These are phyloP conservation scores for Paramecium biaurelia DNA, from an alignment of 73 alveolate genomes.

Conservation along the genomic window DNA sequence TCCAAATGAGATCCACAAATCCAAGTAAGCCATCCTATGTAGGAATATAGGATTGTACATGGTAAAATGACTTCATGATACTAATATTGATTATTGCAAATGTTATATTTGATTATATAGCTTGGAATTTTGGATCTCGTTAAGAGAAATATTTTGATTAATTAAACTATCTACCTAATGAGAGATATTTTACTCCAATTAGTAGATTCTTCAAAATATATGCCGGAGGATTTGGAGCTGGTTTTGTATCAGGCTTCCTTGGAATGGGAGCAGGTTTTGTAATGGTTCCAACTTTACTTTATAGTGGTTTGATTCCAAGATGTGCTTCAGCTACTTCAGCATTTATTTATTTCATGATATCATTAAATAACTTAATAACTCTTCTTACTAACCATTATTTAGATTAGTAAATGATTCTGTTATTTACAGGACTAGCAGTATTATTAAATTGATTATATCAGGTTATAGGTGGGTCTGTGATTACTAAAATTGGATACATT, in stretches of 20 bases:
- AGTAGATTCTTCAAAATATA: background rate
- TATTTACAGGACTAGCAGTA: slow-evolving; percentile 38
- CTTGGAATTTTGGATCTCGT: background rate
- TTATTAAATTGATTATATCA: background rate
- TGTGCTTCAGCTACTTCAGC: slow-evolving; percentile 41
- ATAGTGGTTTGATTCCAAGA: slow-evolving; percentile 30
- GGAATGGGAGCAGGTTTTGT: slow-evolving; percentile 52
- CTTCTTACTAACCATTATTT: background rate
- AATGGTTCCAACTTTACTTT: slow-evolving; percentile 23
- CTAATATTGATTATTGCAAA: background rate
- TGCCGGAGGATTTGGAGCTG: slow-evolving; percentile 54
- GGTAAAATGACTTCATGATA: background rate
- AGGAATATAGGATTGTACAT: background rate
- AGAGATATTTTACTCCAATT: slow-evolving; percentile 30
- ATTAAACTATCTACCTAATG: background rate
- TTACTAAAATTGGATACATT: slow-evolving; percentile 26
- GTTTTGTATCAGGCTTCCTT: slow-evolving; percentile 30
- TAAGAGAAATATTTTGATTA: background rate
- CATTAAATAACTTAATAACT: background rate
- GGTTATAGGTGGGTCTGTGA: slow-evolving; percentile 46
- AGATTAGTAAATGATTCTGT: background rate
- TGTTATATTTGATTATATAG: background rate
- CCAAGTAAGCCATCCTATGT: background rate
- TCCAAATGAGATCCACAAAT: background rate
- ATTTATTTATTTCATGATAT: background rate